phyloP scores from a whole-genome alignment of 2,329 filamentous ascomycete species.

The Penicillium polonicum region DNA sequence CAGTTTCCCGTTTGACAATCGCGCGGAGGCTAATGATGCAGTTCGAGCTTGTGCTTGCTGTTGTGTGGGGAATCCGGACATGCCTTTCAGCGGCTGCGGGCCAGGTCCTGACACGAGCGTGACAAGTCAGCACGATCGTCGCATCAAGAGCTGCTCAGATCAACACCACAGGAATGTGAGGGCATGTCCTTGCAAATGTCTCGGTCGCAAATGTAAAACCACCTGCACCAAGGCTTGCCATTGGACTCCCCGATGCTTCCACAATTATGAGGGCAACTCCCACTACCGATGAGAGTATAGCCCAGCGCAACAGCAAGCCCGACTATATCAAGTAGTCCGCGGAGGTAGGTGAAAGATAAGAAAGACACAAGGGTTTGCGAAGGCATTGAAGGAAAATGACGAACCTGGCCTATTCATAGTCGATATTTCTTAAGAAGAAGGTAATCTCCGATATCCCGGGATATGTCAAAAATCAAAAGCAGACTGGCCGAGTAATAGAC shows the following conservation, averaged over 20 bases:
- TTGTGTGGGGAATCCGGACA: slow-evolving; percentile 55
- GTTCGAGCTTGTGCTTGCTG: slow-evolving; percentile 50
- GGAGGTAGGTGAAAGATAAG: slow-evolving; percentile 3
- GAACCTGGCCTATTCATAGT: slow-evolving; percentile 53
- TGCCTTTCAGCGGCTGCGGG: slow-evolving; percentile 53
- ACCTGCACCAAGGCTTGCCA: slow-evolving; percentile 18
- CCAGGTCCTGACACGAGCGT: slow-evolving; percentile 43
- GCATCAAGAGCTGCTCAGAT: slow-evolving; percentile 14
- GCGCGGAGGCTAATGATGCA: slow-evolving; percentile 48
- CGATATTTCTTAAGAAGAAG: neutral
- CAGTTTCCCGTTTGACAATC: slow-evolving; percentile 56
- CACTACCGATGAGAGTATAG: neutral
- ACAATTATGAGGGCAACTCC: neutral
- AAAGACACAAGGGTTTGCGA: slow-evolving; percentile 7
- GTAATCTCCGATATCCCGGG: slow-evolving; percentile 8
- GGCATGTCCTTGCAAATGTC: slow-evolving; percentile 15
- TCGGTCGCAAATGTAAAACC: slow-evolving; percentile 27
- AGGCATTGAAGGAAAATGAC: slow-evolving; percentile 34
- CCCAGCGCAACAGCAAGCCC: slow-evolving; percentile 11
- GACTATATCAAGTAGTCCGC: slow-evolving; percentile 4
- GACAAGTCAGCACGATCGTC: slow-evolving; percentile 23
- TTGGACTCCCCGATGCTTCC: slow-evolving; percentile 17
- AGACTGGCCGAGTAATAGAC: slow-evolving; percentile 9
- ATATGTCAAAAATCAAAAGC: slow-evolving; percentile 15
- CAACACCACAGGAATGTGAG: slow-evolving; percentile 16